Evolutionary conservation across 2,329 filamentous ascomycete genomes (phyloP), one percentile per base, ranked within the genome.

Genomic region (Scopulariopsis brevicaulis): DNA sequence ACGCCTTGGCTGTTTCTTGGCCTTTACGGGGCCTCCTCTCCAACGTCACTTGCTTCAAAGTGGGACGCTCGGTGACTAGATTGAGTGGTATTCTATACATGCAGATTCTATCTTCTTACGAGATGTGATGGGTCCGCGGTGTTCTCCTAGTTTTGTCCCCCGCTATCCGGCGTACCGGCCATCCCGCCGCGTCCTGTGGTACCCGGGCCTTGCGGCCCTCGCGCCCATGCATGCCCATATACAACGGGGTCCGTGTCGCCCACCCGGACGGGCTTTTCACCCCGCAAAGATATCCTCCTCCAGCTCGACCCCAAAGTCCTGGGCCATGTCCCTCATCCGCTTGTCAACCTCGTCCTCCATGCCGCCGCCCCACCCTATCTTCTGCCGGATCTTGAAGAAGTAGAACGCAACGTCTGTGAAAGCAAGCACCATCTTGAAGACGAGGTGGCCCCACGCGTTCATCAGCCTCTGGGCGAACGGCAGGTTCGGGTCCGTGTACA

Each of bases 261-360:
- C 32, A 53, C 28, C 15, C 40, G 20, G 46, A 53, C 46, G 40
- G 50, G 11, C 51, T 24, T 15, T 65, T 40, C 65, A 96, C 4
- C 93, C 92, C 59, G 95, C 90, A 73, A 96, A 96, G 2, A 96
- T 81, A 48, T 85, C 84, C 69, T 95, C 90, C 68, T 96, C 88
- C 63, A 97, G 73, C 71, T 97, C 92, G 3, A 97, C 83, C 0
- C 94, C 94, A 73, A 94, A 91, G 64, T 95, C 92, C 68, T 50
- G 20, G n/a, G 18, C 46, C n/a, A 50, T 24, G 59, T 79, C 82
- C 71, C 82, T 86, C 91, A 97, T 95, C 64, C 87, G 82, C 67
- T 82, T 81, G 76, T 97, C 94, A 61, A 97, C 85, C 69, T 93
- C 90, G 67, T 96, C 93, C 69, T 97, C 94, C 88, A 97, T 94